Conservation (phyloP, 176 grass and related monocot genomes). For the Panicum miliaceum region DNA sequence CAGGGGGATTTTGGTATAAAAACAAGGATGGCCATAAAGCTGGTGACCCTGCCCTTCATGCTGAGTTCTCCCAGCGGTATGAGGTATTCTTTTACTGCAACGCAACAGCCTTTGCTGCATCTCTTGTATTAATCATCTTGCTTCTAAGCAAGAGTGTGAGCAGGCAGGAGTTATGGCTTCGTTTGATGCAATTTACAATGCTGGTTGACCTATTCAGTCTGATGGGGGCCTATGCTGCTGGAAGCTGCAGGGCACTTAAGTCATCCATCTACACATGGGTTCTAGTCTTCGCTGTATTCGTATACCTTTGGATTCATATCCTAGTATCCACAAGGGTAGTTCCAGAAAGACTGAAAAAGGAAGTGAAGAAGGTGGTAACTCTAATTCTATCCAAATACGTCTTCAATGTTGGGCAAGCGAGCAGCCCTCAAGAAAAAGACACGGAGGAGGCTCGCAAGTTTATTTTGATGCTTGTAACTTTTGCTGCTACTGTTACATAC, state of each 20-base stretch:
- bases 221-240: slow-evolving; percentile 56
- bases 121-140: slow-evolving; percentile 59
- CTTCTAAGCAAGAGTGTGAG: slow-evolving; percentile 52
- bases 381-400: background rate
- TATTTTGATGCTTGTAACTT: slow-evolving; percentile 42
- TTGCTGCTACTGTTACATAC: slow-evolving; percentile 55
- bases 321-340: slow-evolving; percentile 23
- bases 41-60: slow-evolving; percentile 42
- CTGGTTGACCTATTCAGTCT: slow-evolving; percentile 45
- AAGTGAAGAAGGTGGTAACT: background rate
- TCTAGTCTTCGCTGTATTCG: slow-evolving; percentile 36
- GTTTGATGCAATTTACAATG: slow-evolving; percentile 50
- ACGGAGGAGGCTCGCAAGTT: slow-evolving; percentile 42
- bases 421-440: background rate
- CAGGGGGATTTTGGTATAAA: slow-evolving; percentile 17
- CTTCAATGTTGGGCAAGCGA: too few species aligned
- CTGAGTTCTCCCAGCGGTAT: background rate
- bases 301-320: slow-evolving; percentile 39
- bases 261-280: slow-evolving; percentile 49
- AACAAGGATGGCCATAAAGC: slow-evolving; percentile 4
- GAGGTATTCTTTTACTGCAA: slow-evolving; percentile 50
- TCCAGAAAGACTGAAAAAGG: background rate
- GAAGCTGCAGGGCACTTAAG: slow-evolving; percentile 33
- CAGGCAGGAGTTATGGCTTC: slow-evolving; percentile 25
- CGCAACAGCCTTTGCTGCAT: slow-evolving; percentile 48